Percentiles rank a stretch among this genome's conserved stretches.
Evolutionary conservation across 2,329 filamentous ascomycete genomes (phyloP).

Genomic region (Diatrype stigma): DNA sequence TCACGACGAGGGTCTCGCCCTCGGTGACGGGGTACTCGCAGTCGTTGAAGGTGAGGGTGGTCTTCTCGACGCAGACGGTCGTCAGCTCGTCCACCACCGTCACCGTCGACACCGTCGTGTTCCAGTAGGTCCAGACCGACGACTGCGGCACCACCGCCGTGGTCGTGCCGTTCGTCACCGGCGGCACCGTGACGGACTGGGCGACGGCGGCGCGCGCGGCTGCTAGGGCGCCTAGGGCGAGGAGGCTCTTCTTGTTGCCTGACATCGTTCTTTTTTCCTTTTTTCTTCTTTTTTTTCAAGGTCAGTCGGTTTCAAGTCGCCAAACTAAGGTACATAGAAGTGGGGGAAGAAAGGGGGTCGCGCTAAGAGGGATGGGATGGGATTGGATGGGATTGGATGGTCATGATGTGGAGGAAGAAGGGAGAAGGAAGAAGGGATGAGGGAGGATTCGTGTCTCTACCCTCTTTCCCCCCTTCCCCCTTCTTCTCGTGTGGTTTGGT

Average conservation of each 20-base stretch:
- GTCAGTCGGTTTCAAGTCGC: not conserved
- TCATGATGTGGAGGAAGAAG: too few species aligned
- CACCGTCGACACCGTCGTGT: conserved; percentile 21
- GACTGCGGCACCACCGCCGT: not conserved
- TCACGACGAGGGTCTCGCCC: conserved; percentile 52
- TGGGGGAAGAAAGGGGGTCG: too few species aligned
- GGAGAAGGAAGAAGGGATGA: too few species aligned
- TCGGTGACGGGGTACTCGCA: conserved; percentile 51
- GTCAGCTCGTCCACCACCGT: conserved; percentile 20
- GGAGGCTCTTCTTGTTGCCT: conserved; percentile 14
- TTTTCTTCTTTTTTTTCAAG: not conserved
- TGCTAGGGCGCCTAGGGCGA: conserved; percentile 21
- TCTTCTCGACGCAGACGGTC: conserved; percentile 41
- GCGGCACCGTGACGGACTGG: conserved; percentile 1
- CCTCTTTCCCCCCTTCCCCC: too few species aligned
- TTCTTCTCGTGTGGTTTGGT: too few species aligned
- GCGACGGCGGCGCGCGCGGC: conserved; percentile 17
- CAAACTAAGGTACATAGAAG: too few species aligned
- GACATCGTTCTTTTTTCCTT: not conserved
- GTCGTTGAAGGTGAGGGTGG: conserved; percentile 45
- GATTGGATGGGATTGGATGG: too few species aligned
- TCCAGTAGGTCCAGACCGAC: conserved; percentile 21
- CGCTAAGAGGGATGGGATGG: too few species aligned
- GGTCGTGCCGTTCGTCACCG: conserved; percentile 3
- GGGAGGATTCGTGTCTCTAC: too few species aligned